Percentiles rank a stretch among this genome's conserved stretches.
Conservation (phyloP, 1,284 basidiomycete genomes). For the Vanrija sp. region DNA sequence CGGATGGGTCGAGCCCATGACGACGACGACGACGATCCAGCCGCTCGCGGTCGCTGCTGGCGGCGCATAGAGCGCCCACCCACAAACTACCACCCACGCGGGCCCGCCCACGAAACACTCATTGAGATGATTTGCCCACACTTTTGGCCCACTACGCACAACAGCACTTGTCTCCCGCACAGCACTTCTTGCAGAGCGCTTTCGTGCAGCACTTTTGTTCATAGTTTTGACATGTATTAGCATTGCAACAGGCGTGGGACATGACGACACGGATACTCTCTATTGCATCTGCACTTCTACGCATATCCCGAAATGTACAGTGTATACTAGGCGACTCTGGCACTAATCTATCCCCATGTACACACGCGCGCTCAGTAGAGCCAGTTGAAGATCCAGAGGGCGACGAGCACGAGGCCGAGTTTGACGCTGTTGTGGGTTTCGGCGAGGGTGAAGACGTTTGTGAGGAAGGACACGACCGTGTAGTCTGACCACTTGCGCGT, state of each 20-base stretch:
- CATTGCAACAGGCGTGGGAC: background rate
- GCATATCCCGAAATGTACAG: background rate
- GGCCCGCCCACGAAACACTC: background rate
- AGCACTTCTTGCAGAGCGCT: too few relatives aligned
- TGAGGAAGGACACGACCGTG: constrained; percentile 25
- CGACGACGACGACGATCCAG: background rate
- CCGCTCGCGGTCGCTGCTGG: background rate
- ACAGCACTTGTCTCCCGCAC: background rate
- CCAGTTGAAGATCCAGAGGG: constrained; percentile 48
- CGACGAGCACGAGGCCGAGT: constrained; percentile 41
- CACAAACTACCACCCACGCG: too few relatives aligned
- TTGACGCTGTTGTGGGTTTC: constrained; percentile 39
- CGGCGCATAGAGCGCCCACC: background rate
- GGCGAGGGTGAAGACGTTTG: constrained; percentile 33
- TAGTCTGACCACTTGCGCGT: constrained; percentile 25
- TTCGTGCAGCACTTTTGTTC: background rate
- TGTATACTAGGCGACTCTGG: background rate
- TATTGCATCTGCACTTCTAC: too few relatives aligned
- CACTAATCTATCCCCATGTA: background rate
- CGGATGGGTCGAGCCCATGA: background rate
- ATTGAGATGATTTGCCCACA: background rate
- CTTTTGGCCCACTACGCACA: background rate
- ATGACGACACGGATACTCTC: too few relatives aligned
- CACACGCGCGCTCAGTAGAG: constrained; percentile 29
- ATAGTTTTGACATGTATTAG: background rate